These are phyloP conservation scores for Westerdykella sp. DNA, from an alignment of 2,329 filamentous ascomycete species.

Conservation along the genomic window DNA sequence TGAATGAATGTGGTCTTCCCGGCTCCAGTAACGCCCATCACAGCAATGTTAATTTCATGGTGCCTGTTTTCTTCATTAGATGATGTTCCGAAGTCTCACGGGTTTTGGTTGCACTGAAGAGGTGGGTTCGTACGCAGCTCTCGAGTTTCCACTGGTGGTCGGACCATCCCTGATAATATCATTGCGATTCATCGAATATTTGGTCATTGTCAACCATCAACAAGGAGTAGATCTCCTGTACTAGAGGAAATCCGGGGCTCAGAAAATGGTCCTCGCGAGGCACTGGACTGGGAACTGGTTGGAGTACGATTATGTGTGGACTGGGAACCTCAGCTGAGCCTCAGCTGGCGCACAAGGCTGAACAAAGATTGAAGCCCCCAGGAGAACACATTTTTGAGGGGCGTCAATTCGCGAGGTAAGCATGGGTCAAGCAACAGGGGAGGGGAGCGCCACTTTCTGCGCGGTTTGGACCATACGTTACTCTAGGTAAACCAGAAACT, in stretches of 20 bases:
- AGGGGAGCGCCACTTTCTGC: too few species aligned
- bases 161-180: background rate
- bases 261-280: background rate
- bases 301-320: too few species aligned
- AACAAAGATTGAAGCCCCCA: too few species aligned
- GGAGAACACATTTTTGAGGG: too few species aligned
- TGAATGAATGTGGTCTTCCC: slow-evolving; percentile 39
- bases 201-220: background rate
- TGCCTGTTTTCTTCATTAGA: background rate
- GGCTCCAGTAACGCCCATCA: slow-evolving; percentile 40
- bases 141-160: background rate
- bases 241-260: background rate
- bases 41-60: slow-evolving; percentile 23
- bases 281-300: too few species aligned
- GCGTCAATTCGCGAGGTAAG: too few species aligned
- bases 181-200: background rate
- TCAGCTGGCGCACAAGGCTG: too few species aligned
- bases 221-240: background rate
- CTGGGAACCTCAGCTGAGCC: too few species aligned
- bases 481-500: too few species aligned
- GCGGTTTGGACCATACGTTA: too few species aligned
- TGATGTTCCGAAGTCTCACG: background rate
- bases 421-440: too few species aligned
- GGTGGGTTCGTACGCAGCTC: background rate
- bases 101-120: background rate